These are phyloP conservation scores for Boletus rubropictus DNA, from an alignment of 768 basidiomycete species.

Conservation along the genomic window DNA sequence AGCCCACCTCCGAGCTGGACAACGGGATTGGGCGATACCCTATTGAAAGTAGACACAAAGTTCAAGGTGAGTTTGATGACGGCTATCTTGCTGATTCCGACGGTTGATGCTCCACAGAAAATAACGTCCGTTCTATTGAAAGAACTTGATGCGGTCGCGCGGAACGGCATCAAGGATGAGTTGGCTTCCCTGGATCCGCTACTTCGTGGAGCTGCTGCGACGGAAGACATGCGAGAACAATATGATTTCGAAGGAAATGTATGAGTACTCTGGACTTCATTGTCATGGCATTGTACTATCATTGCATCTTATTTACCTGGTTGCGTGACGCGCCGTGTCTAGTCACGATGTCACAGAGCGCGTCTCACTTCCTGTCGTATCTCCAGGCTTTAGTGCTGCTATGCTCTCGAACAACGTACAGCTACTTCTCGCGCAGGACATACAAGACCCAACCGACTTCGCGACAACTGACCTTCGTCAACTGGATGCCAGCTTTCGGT, in stretches of 20 bases:
- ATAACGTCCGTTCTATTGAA: constrained; percentile 73
- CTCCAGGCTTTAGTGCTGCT: background rate
- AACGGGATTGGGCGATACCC: constrained; percentile 58
- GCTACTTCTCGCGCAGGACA: constrained; percentile 29
- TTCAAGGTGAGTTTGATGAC: constrained; percentile 57
- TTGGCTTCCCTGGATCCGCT: constrained; percentile 76
- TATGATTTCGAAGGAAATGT: constrained; percentile 41
- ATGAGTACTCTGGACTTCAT: constrained; percentile 16
- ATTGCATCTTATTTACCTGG: constrained; percentile 5
- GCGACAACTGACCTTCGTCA: constrained; percentile 51
- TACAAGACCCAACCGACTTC: constrained; percentile 70
- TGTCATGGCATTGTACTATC: constrained; percentile 23
- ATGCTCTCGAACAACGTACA: constrained; percentile 30
- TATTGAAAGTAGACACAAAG: constrained; percentile 76
- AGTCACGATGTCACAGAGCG: constrained; percentile 22
- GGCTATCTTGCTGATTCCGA: background rate
- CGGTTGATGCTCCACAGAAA: constrained; percentile 51
- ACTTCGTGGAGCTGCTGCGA: constrained; percentile 49
- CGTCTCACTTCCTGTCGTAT: constrained; percentile 1
- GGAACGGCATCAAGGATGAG: constrained; percentile 78
- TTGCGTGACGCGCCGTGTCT: constrained; percentile 20
- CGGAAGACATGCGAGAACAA: constrained; percentile 35
- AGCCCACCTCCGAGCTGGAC: constrained; percentile 62
- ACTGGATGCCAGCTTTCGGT: constrained; percentile 63
- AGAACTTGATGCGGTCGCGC: constrained; percentile 78